Evolutionary conservation across 495 filamentous ascomycete genomes (phyloP).

Genomic region (Tuber magnatum): DNA sequence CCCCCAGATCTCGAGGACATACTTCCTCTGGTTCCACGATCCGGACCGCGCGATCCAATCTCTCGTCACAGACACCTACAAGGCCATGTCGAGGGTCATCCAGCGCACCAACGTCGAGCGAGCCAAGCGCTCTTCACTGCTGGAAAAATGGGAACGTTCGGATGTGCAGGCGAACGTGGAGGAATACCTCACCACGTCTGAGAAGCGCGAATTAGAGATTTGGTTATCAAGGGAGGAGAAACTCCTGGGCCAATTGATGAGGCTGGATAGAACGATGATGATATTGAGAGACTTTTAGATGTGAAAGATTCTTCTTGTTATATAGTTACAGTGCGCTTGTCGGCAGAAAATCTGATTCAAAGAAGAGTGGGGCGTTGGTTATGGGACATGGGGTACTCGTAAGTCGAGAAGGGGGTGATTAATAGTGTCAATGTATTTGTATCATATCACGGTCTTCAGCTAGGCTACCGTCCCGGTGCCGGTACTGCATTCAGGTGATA

Average conservation of each 20-base stretch:
- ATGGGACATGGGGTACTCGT: neutral
- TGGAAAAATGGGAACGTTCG: conserved; percentile 68
- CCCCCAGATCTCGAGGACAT: conserved; percentile 66
- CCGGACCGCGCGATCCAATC: conserved; percentile 56
- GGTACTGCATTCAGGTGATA: neutral
- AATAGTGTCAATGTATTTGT: neutral
- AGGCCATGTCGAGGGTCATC: conserved; percentile 76
- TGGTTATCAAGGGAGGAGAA: conserved; percentile 68
- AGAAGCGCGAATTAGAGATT: conserved; percentile 57
- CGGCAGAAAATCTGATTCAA: neutral
- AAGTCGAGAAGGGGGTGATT: neutral
- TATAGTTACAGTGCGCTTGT: neutral
- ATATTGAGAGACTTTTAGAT: conserved; percentile 70
- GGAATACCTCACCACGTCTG: conserved; percentile 59
- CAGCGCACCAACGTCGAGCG: conserved; percentile 69
- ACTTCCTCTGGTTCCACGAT: conserved; percentile 89
- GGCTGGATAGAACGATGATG: conserved; percentile 77
- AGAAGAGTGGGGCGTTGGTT: neutral
- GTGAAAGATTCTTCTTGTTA: neutral
- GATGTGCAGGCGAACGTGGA: conserved; percentile 79
- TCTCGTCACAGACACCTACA: conserved; percentile 71
- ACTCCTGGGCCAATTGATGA: conserved; percentile 64
- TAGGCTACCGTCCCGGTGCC: neutral
- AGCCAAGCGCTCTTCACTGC: conserved; percentile 55
- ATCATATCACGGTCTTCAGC: neutral